A percentile compares a stretch with the other conserved stretches of the same genome.
phyloP scores from a whole-genome alignment of 768 basidiomycete species.

The Lentinula raphanica region DNA sequence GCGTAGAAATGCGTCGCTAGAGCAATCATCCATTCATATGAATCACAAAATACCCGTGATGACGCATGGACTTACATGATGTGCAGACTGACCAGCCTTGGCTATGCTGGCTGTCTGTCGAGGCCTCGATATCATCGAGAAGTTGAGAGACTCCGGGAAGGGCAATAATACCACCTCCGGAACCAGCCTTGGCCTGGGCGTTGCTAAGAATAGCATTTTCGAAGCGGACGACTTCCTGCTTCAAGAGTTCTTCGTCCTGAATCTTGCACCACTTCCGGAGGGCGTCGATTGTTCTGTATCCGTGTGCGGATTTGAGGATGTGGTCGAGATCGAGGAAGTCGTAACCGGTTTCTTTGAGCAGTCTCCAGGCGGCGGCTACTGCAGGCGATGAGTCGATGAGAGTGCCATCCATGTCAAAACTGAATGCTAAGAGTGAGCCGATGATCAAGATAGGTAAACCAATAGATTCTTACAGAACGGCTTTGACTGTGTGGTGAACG shows the following conservation, averaged over 20 bases:
- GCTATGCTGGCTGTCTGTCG: neutral
- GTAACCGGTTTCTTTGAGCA: constrained; percentile 11
- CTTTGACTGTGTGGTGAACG: constrained; percentile 5
- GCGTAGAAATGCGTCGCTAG: constrained; percentile 54
- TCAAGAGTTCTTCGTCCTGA: constrained; percentile 9
- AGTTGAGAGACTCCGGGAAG: constrained; percentile 7
- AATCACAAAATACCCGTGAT: no score
- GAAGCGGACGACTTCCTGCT: constrained; percentile 12
- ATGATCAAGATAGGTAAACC: neutral
- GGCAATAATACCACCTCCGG: constrained; percentile 9
- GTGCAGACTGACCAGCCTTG: constrained; percentile 13
- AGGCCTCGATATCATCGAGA: constrained; percentile 8
- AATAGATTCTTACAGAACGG: neutral
- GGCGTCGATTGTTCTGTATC: constrained; percentile 11
- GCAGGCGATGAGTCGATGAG: constrained; percentile 13
- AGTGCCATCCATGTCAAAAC: constrained; percentile 10
- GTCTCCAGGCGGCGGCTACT: constrained; percentile 11
- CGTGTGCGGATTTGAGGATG: constrained; percentile 11
- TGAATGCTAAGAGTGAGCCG: neutral
- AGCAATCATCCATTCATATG: neutral
- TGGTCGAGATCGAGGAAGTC: constrained; percentile 11
- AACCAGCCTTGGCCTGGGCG: constrained; percentile 6
- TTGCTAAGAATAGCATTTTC: constrained; percentile 12
- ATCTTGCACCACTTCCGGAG: constrained; percentile 12
- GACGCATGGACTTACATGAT: constrained; percentile 4